Conservation (phyloP, 345 rosid species). For the Punica granatum region DNA sequence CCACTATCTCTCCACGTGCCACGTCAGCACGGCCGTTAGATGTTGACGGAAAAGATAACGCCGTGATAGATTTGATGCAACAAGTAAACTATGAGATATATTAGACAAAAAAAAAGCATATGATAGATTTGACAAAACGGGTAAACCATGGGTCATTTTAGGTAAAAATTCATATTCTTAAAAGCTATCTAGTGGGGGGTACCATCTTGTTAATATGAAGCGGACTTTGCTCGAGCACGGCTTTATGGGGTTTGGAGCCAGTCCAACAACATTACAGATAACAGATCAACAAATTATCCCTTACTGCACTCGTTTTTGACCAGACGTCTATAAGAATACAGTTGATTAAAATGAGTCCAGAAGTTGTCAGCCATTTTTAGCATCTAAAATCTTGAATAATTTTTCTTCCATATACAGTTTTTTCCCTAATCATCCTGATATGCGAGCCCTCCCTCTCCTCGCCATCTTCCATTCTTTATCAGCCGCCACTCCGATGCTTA, state of each 20-base stretch:
- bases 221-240: slow-evolving; percentile 54
- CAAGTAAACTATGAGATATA: too few relatives aligned
- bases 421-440: background rate
- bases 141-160: too few relatives aligned
- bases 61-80: too few relatives aligned
- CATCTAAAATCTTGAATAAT: background rate
- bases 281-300: background rate
- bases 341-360: background rate
- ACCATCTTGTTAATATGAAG: slow-evolving; percentile 87
- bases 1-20: too few relatives aligned
- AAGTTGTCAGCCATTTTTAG: background rate
- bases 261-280: slow-evolving; percentile 3
- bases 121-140: too few relatives aligned
- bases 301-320: background rate
- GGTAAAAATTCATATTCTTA: too few relatives aligned
- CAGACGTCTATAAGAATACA: background rate
- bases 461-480: slow-evolving; percentile 18
- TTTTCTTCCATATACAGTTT: background rate
- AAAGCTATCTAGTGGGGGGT: slow-evolving; percentile 9
- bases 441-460: slow-evolving; percentile 71
- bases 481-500: background rate
- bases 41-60: too few relatives aligned
- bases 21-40: too few relatives aligned
- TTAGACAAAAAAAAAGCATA: too few relatives aligned
- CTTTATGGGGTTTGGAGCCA: slow-evolving; percentile 83